Base-by-base conservation (phyloP, 2,329 filamentous ascomycete genomes). In the Aureobasidium sp. region DNA sequence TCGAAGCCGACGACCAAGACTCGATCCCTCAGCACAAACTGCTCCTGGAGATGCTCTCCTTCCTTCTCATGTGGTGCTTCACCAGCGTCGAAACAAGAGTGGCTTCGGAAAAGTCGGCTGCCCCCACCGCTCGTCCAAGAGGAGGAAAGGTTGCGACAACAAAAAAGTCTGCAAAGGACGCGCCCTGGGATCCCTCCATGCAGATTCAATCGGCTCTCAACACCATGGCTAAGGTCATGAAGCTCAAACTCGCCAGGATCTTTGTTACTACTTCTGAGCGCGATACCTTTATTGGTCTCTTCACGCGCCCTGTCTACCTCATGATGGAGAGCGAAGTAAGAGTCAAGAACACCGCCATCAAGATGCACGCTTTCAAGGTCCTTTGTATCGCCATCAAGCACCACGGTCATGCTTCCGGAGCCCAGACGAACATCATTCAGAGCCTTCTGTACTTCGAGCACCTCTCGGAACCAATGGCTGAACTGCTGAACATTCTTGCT, bases 391-490 rank as follows among this genome's bases (percentile, higher is more conserved):
- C 95, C 39, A 87, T 99, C 64, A 99, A 99, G 78, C 92, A 97
- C 71, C 94, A 99, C 72, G 94, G 94, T 1, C 94, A 99, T 75
- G 94, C 89, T 67, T 97, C 96, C 73, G 92, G 90, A 57, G 94
- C 94, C 1, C 94, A 99, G 81, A 97, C 96, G 52, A 96, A 92
- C 49, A 96, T 99, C 70, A 92, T 97, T 61, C 94, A 99, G 74
- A 97, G 94, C 72, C 78, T 99, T 67, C 96, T 94, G 5, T 99
- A 99, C 73, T 99, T 97, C 70, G 94, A 99, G 76, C 94, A 99
- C 75, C 79, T 99, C n/a, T 93, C 94, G 0, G 94, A 99, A 71
- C 94, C 94, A 1, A 99, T 99, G 94, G 94, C 94, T 36, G 95
- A 99, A 73, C 96, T 99, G 69, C 79, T 99, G 5, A 91, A 97